Percentiles rank a stretch among this genome's conserved stretches.
These are phyloP conservation scores for Phytophthora quininea DNA, from an alignment of 352 stramenopile species.

Conservation along the genomic window DNA sequence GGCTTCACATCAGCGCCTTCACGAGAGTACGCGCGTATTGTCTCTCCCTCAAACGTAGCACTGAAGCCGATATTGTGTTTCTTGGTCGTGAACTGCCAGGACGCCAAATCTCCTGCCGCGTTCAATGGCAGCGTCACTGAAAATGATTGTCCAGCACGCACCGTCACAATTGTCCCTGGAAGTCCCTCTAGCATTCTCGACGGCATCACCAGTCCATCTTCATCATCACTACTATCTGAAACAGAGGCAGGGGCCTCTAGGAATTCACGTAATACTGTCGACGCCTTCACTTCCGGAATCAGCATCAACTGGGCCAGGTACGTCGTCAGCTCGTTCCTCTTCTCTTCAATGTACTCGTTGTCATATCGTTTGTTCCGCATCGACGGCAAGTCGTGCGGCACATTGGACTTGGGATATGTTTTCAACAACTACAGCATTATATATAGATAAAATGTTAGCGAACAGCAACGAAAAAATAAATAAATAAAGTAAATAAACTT, in stretches of 20 bases:
- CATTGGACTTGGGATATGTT: constrained; percentile 74
- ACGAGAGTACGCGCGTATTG: constrained; percentile 66
- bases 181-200: constrained; percentile 62
- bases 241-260: constrained; percentile 52
- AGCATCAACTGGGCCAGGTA: constrained; percentile 62
- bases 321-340: constrained; percentile 61
- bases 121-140: constrained; percentile 57
- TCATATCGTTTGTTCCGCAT: constrained; percentile 80
- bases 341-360: constrained; percentile 81
- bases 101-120: constrained; percentile 51
- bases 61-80: constrained; percentile 87
- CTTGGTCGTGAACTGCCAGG: constrained; percentile 80
- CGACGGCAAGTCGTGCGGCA: constrained; percentile 61
- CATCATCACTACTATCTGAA: constrained; percentile 62
- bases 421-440: constrained; percentile 59
- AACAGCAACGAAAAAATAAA: neutral
- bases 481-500: constrained; percentile 1
- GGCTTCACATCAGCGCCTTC: constrained; percentile 68
- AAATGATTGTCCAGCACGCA: constrained; percentile 73
- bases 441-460: neutral
- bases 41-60: constrained; percentile 68
- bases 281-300: constrained; percentile 60
- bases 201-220: constrained; percentile 39
- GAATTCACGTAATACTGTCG: constrained; percentile 63
- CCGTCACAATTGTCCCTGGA: constrained; percentile 67